A percentile compares a stretch with the other conserved stretches of the same genome.
These are phyloP conservation scores for Triticum monococcum DNA, from an alignment of 176 grass and related monocot species.

Conservation along the genomic window DNA sequence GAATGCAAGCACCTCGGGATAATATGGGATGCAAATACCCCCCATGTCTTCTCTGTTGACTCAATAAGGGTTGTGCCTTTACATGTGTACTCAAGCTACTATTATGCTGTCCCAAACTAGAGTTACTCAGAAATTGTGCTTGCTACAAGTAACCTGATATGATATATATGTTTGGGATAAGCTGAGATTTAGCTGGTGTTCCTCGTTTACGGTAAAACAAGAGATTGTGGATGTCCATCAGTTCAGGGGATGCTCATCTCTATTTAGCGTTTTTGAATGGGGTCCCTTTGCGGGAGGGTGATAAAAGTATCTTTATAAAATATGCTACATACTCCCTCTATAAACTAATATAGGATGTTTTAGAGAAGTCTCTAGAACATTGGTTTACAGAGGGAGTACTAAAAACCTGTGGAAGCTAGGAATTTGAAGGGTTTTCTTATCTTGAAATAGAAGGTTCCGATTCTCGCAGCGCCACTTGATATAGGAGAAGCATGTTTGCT, in stretches of 20 bases:
- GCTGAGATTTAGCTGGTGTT: background rate
- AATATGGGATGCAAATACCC: background rate
- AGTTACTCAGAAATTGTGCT: background rate
- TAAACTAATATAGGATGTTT: too few species aligned
- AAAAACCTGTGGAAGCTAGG: too few species aligned
- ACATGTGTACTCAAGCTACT: slow-evolving; percentile 17
- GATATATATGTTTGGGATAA: background rate
- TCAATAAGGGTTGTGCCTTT: slow-evolving; percentile 20
- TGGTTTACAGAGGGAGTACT: too few species aligned
- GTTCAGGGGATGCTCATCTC: background rate
- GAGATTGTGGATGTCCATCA: background rate
- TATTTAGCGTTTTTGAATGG: background rate
- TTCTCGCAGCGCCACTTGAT: too few species aligned
- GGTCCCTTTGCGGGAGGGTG: too few species aligned
- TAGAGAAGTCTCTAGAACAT: too few species aligned
- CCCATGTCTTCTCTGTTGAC: background rate
- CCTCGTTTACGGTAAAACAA: background rate
- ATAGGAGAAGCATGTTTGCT: background rate
- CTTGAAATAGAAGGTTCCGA: too few species aligned
- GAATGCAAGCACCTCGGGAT: background rate
- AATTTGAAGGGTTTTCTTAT: too few species aligned
- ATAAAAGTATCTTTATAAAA: too few species aligned
- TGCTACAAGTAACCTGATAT: slow-evolving; percentile 29
- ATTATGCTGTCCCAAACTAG: background rate
- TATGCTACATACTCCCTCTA: too few species aligned